Evolutionary conservation across 2,329 filamentous ascomycete species (phyloP).

Genomic region (Trematosphaeria pertusa): DNA sequence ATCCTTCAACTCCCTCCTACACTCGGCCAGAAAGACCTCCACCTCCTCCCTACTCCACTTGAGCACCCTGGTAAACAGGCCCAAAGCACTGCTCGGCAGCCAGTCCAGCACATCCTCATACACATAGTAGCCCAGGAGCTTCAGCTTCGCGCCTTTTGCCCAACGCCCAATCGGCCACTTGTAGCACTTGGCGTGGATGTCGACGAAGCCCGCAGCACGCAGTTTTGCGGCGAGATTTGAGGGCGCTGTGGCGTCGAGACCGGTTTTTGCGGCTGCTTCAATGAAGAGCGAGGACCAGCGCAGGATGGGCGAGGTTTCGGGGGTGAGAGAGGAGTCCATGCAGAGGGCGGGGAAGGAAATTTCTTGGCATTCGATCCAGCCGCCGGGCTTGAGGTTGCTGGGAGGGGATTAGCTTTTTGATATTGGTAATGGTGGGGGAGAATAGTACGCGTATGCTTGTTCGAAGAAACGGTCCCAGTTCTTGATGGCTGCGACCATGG

Average conservation of each 20-base stretch:
- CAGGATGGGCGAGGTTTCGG: conserved; percentile 30
- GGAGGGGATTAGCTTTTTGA: conserved; percentile 1
- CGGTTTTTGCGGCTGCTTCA: conserved; percentile 35
- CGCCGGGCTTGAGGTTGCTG: conserved; percentile 55
- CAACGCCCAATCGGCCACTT: conserved; percentile 43
- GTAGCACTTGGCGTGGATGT: conserved; percentile 34
- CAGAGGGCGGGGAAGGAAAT: conserved; percentile 34
- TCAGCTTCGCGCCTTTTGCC: conserved; percentile 40
- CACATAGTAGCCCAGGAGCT: conserved; percentile 34
- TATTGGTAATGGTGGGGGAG: not conserved
- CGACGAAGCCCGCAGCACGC: conserved; percentile 32
- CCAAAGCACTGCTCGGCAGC: conserved; percentile 32
- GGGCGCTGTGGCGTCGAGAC: conserved; percentile 51
- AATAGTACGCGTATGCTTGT: conserved; percentile 36
- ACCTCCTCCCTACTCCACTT: conserved; percentile 37
- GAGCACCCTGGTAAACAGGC: conserved; percentile 37
- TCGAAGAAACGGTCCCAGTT: conserved; percentile 61
- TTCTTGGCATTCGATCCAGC: conserved; percentile 61
- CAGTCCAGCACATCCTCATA: conserved; percentile 37
- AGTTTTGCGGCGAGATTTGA: conserved; percentile 42
- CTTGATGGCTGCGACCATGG: conserved; percentile 61
- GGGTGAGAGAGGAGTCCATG: conserved; percentile 30
- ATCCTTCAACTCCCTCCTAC: conserved; percentile 31
- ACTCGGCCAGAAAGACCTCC: conserved; percentile 35
- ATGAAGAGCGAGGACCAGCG: conserved; percentile 35